These are phyloP conservation scores for Blepharisma japonicum DNA, from an alignment of 73 alveolate species.

Conservation along the genomic window DNA sequence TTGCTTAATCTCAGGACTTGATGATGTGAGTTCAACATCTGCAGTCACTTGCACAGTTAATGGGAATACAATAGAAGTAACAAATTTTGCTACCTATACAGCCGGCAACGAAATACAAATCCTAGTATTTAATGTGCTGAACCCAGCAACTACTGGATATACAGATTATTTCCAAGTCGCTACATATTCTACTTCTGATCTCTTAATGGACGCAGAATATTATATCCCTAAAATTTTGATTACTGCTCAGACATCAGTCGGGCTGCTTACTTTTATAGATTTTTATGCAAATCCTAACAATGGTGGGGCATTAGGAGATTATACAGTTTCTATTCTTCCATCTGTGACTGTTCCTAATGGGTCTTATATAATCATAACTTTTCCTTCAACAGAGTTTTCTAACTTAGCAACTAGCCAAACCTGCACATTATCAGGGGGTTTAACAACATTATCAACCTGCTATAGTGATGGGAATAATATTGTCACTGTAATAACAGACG, in stretches of 20 bases:
- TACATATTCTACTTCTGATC: neutral
- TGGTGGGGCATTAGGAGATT: conserved; percentile 8
- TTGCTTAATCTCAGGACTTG: neutral
- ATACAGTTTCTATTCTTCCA: conserved; percentile 15
- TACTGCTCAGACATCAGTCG: neutral
- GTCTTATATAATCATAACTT: neutral
- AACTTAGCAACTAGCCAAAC: neutral
- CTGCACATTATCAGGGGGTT: conserved; percentile 8
- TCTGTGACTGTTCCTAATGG: conserved; percentile 16
- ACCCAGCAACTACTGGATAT: neutral
- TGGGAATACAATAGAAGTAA: neutral
- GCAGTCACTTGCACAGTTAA: neutral
- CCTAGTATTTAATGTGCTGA: neutral
- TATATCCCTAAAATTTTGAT: neutral
- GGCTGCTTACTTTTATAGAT: neutral
- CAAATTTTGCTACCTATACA: neutral
- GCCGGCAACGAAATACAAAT: conserved; percentile 1
- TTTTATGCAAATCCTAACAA: conserved; percentile 10
- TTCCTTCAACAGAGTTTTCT: conserved; percentile 17
- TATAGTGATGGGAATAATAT: conserved; percentile 9
- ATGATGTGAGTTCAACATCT: neutral
- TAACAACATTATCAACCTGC: neutral
- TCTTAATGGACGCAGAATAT: conserved; percentile 11
- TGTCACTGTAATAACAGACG: conserved; percentile 21
- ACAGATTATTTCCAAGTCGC: conserved; percentile 19